Evolutionary conservation across 441 rosid genomes (phyloP).

Genomic region (Gossypium lobatum): DNA sequence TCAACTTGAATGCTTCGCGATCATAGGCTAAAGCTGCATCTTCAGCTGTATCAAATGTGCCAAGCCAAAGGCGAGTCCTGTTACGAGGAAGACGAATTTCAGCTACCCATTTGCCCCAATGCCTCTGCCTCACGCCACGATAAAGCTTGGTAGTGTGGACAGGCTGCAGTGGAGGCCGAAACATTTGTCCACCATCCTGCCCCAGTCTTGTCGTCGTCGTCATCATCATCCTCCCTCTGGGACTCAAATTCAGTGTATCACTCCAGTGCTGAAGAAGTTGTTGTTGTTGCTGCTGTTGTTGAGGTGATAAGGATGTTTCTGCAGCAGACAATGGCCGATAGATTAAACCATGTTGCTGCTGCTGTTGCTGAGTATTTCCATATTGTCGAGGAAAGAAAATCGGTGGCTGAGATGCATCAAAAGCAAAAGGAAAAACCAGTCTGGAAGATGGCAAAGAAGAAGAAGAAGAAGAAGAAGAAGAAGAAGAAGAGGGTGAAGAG

Average conservation of each 20-base stretch:
- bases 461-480: constrained; percentile 23
- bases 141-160: constrained; percentile 60
- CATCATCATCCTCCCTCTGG: background rate
- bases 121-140: constrained; percentile 89
- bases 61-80: constrained; percentile 88
- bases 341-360: constrained; percentile 24
- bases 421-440: constrained; percentile 49
- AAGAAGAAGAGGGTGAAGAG: constrained; percentile 12
- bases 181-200: background rate
- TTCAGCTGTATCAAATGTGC: background rate
- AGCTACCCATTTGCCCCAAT: constrained; percentile 98
- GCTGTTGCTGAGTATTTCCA: constrained; percentile 12
- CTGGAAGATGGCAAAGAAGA: constrained; percentile 28
- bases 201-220: background rate
- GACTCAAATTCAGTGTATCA: background rate
- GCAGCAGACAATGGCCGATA: constrained; percentile 29
- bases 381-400: constrained; percentile 31
- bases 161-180: background rate
- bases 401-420: constrained; percentile 36
- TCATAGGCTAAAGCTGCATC: background rate
- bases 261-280: background rate
- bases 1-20: constrained; percentile 6
- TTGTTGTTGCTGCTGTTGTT: constrained; percentile 33
- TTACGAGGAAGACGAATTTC: constrained; percentile 92
- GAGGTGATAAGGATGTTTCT: constrained; percentile 29